Base-by-base conservation (phyloP, 768 basidiomycete genomes). In the Phanerodontia chrysosporium region DNA sequence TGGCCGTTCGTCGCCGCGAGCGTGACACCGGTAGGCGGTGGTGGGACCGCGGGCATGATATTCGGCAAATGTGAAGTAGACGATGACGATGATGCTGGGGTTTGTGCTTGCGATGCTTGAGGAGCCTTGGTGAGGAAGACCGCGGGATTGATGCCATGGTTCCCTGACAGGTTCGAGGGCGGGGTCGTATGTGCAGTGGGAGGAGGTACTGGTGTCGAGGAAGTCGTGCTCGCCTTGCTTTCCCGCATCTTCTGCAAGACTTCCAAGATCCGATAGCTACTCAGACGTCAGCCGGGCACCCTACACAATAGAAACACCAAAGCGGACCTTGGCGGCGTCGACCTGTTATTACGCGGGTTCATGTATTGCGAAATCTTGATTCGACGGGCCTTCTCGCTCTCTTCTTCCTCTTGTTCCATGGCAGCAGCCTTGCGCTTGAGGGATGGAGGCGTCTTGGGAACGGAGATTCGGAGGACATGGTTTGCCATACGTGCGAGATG, bases 291-390 rank as follows among this genome's bases (percentile, higher is more conserved):
- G 62, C 49, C 58, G 30, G 14, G 25, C 27, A 42, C 14, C 54
- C 21, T 24, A 21, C 28, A 30, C 25, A 35, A 35, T 35, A 5
- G 42, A 63, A 45, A 48, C 22, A 27, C 24, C 24, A 45, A 45
- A 45, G 69, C 69, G 53, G 73, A 87, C 85, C 71, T 83, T 49
- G 85, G 81, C 18, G 75, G 72, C 55, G 71, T 65, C 58, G 80
- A 74, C 22, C 63, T 76, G 65, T 68, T 83, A 72, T 60, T 73
- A 75, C 63, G 79, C 10, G 89, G 88, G 53, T 83, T 83, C 89
- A 90, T 90, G 74, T 86, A 90, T 56, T 88, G 82, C 76, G 89
- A 80, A 56, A 94, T 83, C 77, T 90, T 90, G 22, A 80, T 75
- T 52, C 86, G 80, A 49, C 87, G 83, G 28, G 82, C 84, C 69